A percentile compares a stretch with the other conserved stretches of the same genome.
Evolutionary conservation across 352 stramenopile genomes (phyloP).

Genomic region (Phytophthora idaei): DNA sequence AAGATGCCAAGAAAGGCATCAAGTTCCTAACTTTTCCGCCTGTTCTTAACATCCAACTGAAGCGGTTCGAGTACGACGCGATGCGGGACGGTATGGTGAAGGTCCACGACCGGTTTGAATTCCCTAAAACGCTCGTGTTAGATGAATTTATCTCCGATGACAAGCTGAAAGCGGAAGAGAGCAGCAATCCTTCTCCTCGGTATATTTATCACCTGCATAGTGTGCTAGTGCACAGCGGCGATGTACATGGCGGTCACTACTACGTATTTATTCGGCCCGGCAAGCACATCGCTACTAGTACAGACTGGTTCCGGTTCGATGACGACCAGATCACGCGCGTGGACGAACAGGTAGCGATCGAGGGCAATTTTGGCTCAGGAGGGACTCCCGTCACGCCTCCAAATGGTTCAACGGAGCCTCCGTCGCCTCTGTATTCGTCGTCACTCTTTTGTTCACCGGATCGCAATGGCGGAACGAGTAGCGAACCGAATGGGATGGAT

Average conservation of each 20-base stretch:
- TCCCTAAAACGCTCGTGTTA: conserved; percentile 75
- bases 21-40: conserved; percentile 87
- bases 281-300: conserved; percentile 65
- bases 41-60: conserved; percentile 93
- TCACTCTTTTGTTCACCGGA: conserved; percentile 58
- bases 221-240: conserved; percentile 85
- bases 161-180: conserved; percentile 3
- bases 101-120: conserved; percentile 90
- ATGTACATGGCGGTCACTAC: conserved; percentile 89
- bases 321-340: conserved; percentile 85
- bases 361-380: conserved; percentile 79
- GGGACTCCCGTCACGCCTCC: conserved; percentile 21
- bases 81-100: conserved; percentile 90
- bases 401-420: conserved; percentile 28
- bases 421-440: conserved; percentile 61
- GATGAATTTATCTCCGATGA: conserved; percentile 59
- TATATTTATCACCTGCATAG: conserved; percentile 86
- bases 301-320: conserved; percentile 85
- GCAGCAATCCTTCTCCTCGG: conserved; percentile 18
- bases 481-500: conserved; percentile 33
- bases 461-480: conserved; percentile 23
- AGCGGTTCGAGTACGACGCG: conserved; percentile 90
- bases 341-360: conserved; percentile 71
- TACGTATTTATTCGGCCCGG: conserved; percentile 89
- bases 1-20: conserved; percentile 90